These are phyloP conservation scores for Paragyromitra xinjiangensis DNA, from an alignment of 495 filamentous ascomycete species.

Conservation along the genomic window DNA sequence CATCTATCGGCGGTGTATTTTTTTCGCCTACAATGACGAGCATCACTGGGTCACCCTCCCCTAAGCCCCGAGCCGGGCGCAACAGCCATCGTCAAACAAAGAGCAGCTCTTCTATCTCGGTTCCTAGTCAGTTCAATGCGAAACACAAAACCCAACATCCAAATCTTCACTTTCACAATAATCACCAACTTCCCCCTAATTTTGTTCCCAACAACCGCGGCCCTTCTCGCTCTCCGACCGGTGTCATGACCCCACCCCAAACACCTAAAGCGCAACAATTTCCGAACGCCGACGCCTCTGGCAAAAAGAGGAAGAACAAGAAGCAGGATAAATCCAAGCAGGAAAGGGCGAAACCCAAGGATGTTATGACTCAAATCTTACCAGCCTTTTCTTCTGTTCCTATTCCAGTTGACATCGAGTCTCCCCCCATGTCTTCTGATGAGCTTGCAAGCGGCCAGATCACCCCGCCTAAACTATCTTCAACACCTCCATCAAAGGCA, in stretches of 20 bases:
- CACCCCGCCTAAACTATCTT: conserved; percentile 38
- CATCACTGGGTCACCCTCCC: conserved; percentile 47
- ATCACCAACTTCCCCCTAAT: conserved; percentile 37
- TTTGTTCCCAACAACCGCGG: conserved; percentile 30
- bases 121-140: conserved; percentile 34
- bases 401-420: conserved; percentile 41
- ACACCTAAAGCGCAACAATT: conserved; percentile 50
- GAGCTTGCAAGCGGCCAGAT: conserved; percentile 44
- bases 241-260: conserved; percentile 42
- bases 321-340: conserved; percentile 38
- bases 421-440: conserved; percentile 42
- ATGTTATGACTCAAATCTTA: conserved; percentile 23
- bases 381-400: conserved; percentile 19
- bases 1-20: conserved; percentile 47
- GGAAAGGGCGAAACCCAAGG: conserved; percentile 36
- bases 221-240: conserved; percentile 22
- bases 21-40: conserved; percentile 54
- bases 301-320: conserved; percentile 51
- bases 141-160: conserved; percentile 34
- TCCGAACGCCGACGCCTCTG: conserved; percentile 20
- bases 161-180: conserved; percentile 33
- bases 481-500: conserved; percentile 64
- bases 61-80: conserved; percentile 47
- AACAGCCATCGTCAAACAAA: conserved; percentile 54
- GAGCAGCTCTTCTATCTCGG: conserved; percentile 46